Conservation (phyloP, 1,139 yeast species). For the Geotrichum macrosporum region DNA sequence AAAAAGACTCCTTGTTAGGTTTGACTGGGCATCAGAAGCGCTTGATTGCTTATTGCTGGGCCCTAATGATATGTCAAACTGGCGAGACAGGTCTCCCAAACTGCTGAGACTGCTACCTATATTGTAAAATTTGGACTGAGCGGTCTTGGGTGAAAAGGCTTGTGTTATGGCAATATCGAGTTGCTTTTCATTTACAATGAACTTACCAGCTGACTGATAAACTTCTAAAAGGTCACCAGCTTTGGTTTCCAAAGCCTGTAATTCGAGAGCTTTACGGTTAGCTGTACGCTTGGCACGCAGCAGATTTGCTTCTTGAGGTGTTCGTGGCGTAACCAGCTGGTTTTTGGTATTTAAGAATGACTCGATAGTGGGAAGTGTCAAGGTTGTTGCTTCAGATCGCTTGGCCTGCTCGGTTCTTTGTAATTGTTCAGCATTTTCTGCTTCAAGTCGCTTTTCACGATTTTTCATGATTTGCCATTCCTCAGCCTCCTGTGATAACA, state of each 20-base stretch:
- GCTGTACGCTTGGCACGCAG: slow-evolving; percentile 50
- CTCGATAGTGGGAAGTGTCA: slow-evolving; percentile 79
- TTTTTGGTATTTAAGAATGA: slow-evolving; percentile 38
- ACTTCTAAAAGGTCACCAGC: slow-evolving; percentile 59
- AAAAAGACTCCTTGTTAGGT: slow-evolving; percentile 26
- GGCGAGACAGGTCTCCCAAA: slow-evolving; percentile 7
- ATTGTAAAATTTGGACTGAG: slow-evolving; percentile 14
- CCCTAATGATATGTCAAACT: slow-evolving; percentile 6
- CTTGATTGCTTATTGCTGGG: slow-evolving; percentile 3
- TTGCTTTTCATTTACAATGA: slow-evolving; percentile 62
- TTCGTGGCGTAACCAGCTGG: slow-evolving; percentile 63
- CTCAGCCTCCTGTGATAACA: slow-evolving; percentile 55
- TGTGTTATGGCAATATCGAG: slow-evolving; percentile 53
- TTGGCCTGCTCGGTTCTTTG: slow-evolving; percentile 26
- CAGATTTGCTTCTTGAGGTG: slow-evolving; percentile 56
- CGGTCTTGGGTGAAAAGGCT: slow-evolving; percentile 43
- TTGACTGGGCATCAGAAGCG: slow-evolving; percentile 10
- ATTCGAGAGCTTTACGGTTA: slow-evolving; percentile 47
- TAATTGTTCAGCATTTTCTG: slow-evolving; percentile 37
- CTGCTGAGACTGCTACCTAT: slow-evolving; percentile 10
- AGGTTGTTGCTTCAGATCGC: slow-evolving; percentile 49
- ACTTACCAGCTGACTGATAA: slow-evolving; percentile 65
- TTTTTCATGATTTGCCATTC: slow-evolving; percentile 38
- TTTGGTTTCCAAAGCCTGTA: slow-evolving; percentile 44
- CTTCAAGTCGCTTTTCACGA: slow-evolving; percentile 31